Base-by-base conservation (phyloP, 1,284 basidiomycete species). In the Marasmius fiardii region DNA sequence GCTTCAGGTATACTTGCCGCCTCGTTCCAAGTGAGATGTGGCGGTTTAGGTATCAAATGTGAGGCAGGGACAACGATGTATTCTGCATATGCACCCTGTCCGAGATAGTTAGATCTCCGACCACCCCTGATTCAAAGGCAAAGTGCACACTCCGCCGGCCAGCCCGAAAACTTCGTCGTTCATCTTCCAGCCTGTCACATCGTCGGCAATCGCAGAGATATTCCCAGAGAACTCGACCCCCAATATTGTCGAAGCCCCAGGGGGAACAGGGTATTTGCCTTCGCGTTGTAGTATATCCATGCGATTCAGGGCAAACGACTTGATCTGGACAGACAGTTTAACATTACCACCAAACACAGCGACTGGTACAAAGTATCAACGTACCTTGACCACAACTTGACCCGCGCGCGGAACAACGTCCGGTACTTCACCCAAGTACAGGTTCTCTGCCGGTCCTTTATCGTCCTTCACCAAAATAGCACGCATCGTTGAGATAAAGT, bases 141-240 rank as follows among this genome's bases (percentile, higher is more conserved):
- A 43, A 65, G 69, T n/a, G 34, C 56, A 68, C 58, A 79, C 77
- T 23, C 76, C 77, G 43, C 69, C 72, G 21, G 72, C 72, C n/a
- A 98, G 80, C 12, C 95, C 95, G 59, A 95, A 82, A 1, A 98
- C 95, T 68, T 93, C 89, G 61, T 97, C 92, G 8, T 88, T 90
- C 18, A 81, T 69, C 65, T 86, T 81, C 84, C 85, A 93, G 45
- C 74, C 71, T 7, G 72, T 68, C 23, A 80, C 80, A 23, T 72
- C 76, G 20, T 77, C 68, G 1, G 86, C 90, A 12, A 88, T 63
- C 58, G 85, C 77, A 35, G 78, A 75, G 56, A 96, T 78, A 2
- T 69, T 71, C 2, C 94, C 93, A 18, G 92, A 85, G 70, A 97
- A 98, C 71, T 98, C 95, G 54, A 98, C 93, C 7, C 96, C 95